These are phyloP conservation scores for Glycyrrhiza uralensis DNA, from an alignment of 306 rosid genomes.

Conservation along the genomic window DNA sequence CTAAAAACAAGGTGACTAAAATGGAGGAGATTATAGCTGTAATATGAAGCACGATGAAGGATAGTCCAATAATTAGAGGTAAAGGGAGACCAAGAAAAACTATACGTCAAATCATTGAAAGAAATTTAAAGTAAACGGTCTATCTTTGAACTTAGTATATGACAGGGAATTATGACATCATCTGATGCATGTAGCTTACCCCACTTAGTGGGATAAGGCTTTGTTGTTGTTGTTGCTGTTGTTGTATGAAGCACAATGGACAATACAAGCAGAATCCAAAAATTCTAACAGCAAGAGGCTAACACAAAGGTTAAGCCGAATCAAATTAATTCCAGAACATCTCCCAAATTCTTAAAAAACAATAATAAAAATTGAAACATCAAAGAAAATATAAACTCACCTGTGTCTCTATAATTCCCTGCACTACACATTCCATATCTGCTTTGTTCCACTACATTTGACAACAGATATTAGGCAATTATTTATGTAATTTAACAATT, in stretches of 20 bases:
- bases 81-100: not conserved
- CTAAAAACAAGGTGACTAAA: not conserved
- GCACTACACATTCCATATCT: slow-evolving; percentile 88
- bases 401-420: slow-evolving; percentile 91
- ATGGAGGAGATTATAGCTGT: not conserved
- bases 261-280: not conserved
- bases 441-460: slow-evolving; percentile 4
- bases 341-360: not conserved
- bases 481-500: not conserved
- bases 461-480: not conserved
- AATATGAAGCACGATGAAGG: not conserved
- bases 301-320: not conserved
- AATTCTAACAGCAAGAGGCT: not conserved
- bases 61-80: not conserved
- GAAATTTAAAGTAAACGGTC: not conserved
- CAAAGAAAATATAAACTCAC: slow-evolving; percentile 26
- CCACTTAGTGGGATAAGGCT: not conserved
- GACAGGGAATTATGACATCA: not conserved
- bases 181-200: not conserved
- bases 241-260: not conserved
- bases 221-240: not conserved
- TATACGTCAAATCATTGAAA: not conserved
- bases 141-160: not conserved
- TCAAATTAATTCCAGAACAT: not conserved
- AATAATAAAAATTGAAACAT: not conserved